Percentiles rank a stretch among this genome's conserved stretches.
These are phyloP conservation scores for Starmerella apis DNA, from an alignment of 805 yeast species.

Conservation along the genomic window DNA sequence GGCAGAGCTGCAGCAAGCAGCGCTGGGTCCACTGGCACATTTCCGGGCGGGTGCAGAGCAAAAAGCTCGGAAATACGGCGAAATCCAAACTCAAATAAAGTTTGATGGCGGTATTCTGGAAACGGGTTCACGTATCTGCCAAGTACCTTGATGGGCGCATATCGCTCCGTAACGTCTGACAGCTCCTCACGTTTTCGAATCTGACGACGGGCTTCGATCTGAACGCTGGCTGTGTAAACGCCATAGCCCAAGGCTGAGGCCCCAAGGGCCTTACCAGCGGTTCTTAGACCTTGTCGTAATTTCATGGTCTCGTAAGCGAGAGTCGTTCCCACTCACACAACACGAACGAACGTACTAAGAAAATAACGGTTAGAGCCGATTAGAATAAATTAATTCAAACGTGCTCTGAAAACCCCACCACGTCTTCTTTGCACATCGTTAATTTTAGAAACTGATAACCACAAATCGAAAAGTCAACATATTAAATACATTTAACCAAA, in stretches of 20 bases:
- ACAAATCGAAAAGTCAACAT: too few species aligned
- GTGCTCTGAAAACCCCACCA: too few species aligned
- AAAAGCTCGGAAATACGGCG: constrained; percentile 64
- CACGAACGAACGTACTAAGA: background rate
- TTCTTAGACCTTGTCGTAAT: constrained; percentile 2
- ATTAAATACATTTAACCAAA: too few species aligned
- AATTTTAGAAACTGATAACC: too few species aligned
- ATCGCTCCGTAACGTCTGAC: constrained; percentile 19
- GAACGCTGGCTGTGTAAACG: constrained; percentile 19
- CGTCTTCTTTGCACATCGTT: too few species aligned
- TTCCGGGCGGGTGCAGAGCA: constrained; percentile 49
- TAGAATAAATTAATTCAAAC: too few species aligned
- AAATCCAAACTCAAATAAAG: constrained; percentile 70
- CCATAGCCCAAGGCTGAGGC: constrained; percentile 23
- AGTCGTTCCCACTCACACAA: background rate
- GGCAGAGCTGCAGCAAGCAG: constrained; percentile 52
- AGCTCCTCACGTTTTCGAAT: constrained; percentile 19
- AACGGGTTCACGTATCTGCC: constrained; percentile 90
- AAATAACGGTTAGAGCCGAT: too few species aligned
- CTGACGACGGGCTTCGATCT: constrained; percentile 15
- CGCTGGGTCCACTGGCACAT: constrained; percentile 41
- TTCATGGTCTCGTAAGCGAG: constrained; percentile 8
- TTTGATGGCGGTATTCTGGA: constrained; percentile 79
- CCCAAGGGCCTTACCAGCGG: constrained; percentile 6
- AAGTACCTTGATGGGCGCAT: constrained; percentile 24